A percentile compares a stretch with the other conserved stretches of the same genome.
These are phyloP conservation scores for Hypholoma sublateritium DNA, from an alignment of 768 basidiomycete species.

Conservation along the genomic window DNA sequence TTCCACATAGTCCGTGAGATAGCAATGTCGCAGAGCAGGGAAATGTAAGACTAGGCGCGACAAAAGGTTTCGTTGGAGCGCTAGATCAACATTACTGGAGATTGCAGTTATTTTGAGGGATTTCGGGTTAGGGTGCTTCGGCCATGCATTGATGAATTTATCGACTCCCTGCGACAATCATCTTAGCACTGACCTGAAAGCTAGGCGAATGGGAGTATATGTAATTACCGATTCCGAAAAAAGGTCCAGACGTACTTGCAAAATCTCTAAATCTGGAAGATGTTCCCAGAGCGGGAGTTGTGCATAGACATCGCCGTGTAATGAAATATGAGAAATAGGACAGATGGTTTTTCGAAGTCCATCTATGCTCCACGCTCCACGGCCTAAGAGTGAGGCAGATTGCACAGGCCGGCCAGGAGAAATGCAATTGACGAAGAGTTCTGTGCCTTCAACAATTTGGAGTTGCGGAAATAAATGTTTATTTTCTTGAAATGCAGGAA, in stretches of 20 bases:
- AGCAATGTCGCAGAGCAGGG: constrained; percentile 3
- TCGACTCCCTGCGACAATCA: not conserved
- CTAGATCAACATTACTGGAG: not conserved
- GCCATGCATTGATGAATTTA: not conserved
- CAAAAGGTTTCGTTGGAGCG: not conserved
- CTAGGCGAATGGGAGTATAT: not conserved
- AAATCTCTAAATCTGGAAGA: constrained; percentile 4
- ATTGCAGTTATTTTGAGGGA: not conserved
- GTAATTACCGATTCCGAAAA: not conserved
- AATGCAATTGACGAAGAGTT: no score
- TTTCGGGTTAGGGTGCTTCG: not conserved
- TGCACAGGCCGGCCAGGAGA: not conserved
- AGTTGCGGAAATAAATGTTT: no score
- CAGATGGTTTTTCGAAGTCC: not conserved
- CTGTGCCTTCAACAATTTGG: no score
- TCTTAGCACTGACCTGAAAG: not conserved
- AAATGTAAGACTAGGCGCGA: not conserved
- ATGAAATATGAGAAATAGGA: not conserved
- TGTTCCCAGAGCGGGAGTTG: constrained; percentile 3
- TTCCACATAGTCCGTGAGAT: not conserved
- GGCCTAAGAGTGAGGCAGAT: not conserved
- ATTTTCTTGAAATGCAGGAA: no score
- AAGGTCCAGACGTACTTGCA: not conserved
- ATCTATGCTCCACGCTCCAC: not conserved
- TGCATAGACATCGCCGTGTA: not conserved